Evolutionary conservation across 164 flowering plant species (phyloP).

Genomic region (Nymphaea thermarum): DNA sequence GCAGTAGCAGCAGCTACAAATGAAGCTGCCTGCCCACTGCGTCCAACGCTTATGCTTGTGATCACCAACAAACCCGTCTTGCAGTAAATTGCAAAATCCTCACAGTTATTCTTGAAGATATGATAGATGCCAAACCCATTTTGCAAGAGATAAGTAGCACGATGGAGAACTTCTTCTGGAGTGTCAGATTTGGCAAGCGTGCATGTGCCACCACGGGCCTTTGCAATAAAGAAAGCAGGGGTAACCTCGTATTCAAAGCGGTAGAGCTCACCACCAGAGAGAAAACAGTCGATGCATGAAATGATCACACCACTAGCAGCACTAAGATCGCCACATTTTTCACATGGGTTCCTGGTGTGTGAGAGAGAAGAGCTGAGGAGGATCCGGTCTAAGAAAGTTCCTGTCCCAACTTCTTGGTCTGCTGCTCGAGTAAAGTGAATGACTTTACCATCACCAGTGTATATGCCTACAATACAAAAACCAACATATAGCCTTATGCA

Average conservation of each 20-base stretch:
- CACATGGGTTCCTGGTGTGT: conserved; percentile 34
- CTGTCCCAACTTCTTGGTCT: conserved; percentile 70
- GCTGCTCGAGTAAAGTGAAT: conserved; percentile 80
- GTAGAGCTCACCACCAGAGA: conserved; percentile 59
- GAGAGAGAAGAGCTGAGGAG: conserved; percentile 58
- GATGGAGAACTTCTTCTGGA: conserved; percentile 42
- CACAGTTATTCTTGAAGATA: conserved; percentile 74
- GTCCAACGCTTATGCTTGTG: conserved; percentile 51
- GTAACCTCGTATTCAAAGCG: conserved; percentile 50
- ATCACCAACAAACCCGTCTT: conserved; percentile 58
- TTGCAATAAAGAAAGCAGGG: conserved; percentile 44
- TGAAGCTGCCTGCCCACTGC: conserved; percentile 71
- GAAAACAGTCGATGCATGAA: conserved; percentile 76
- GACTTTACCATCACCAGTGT: conserved; percentile 50
- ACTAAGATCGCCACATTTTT: conserved; percentile 54
- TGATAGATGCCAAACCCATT: conserved; percentile 72
- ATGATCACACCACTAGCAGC: conserved; percentile 43
- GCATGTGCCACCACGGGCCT: conserved; percentile 85
- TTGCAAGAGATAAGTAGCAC: conserved; percentile 48
- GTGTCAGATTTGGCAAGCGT: conserved; percentile 59
- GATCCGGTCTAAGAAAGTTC: conserved; percentile 49
- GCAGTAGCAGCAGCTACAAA: conserved; percentile 51
- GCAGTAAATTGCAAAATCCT: conserved; percentile 81
- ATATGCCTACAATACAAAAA: conserved; percentile 35
- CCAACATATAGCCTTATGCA: too few relatives aligned